A percentile compares a stretch with the other conserved stretches of the same genome.
These are phyloP conservation scores for Sarocladium brachiariae DNA, from an alignment of 2,329 filamentous ascomycete genomes.

Conservation along the genomic window DNA sequence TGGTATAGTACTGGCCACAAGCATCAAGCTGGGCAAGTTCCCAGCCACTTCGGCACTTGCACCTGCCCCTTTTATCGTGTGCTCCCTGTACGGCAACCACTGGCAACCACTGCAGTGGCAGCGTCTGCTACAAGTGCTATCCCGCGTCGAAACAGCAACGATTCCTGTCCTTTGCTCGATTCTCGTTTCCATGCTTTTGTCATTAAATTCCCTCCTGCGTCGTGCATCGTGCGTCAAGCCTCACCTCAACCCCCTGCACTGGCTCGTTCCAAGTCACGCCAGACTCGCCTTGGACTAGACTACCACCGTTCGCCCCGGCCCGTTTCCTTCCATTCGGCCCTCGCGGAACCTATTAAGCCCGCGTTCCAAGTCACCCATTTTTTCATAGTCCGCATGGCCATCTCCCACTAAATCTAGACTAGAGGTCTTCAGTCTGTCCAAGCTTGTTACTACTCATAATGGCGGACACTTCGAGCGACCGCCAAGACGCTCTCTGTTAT, in stretches of 20 bases:
- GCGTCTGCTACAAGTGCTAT: no score
- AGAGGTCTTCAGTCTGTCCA: no score
- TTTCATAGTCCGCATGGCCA: background rate
- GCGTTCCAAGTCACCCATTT: background rate
- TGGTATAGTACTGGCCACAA: no score
- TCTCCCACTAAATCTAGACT: background rate
- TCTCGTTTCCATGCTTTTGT: constrained; percentile 1
- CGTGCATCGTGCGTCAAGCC: background rate
- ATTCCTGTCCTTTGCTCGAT: background rate
- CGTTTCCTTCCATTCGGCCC: constrained; percentile 3
- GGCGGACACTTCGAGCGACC: background rate
- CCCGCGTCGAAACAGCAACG: no score
- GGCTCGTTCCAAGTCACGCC: background rate
- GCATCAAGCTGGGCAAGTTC: no score
- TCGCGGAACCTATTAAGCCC: background rate
- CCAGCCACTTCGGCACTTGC: constrained; percentile 4
- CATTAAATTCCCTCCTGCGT: background rate
- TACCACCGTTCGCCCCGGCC: constrained; percentile 1
- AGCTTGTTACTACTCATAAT: background rate
- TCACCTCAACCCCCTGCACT: background rate
- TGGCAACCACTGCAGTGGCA: no score
- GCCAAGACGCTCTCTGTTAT: background rate
- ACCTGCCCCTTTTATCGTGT: constrained; percentile 7
- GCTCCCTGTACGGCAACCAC: no score
- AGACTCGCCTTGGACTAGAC: constrained; percentile 4